Conservation (phyloP, 805 yeast species). For the Candida succiphila region DNA sequence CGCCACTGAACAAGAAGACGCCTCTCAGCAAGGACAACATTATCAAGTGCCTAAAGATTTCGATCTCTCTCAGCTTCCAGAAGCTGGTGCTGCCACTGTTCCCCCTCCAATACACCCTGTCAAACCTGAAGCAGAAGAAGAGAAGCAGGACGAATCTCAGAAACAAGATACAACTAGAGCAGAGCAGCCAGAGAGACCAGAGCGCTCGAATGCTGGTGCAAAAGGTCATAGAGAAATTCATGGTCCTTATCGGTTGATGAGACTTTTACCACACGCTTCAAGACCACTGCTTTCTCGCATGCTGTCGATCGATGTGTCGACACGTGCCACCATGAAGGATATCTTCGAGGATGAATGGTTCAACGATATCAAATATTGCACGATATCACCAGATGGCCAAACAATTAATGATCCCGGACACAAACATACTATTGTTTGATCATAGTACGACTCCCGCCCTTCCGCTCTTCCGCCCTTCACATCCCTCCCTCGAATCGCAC, state of each 20-base stretch:
- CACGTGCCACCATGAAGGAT: slow-evolving; percentile 60
- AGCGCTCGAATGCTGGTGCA: slow-evolving; percentile 17
- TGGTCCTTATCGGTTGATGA: slow-evolving; percentile 76
- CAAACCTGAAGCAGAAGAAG: background rate
- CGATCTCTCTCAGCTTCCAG: slow-evolving; percentile 25
- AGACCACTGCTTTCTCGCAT: slow-evolving; percentile 65
- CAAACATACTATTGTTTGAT: slow-evolving; percentile 31
- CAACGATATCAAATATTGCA: slow-evolving; percentile 49
- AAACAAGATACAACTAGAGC: slow-evolving; percentile 1
- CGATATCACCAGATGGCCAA: slow-evolving; percentile 31
- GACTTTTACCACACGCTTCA: slow-evolving; percentile 75
- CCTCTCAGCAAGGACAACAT: slow-evolving; percentile 3
- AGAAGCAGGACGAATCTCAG: background rate
- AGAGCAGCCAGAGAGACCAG: slow-evolving; percentile 25
- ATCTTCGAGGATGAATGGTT: slow-evolving; percentile 68
- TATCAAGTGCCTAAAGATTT: slow-evolving; percentile 23
- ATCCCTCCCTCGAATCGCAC: too few relatives aligned
- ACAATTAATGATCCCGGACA: slow-evolving; percentile 37
- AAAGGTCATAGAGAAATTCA: slow-evolving; percentile 49
- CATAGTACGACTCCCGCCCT: background rate
- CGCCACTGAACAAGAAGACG: slow-evolving; percentile 1
- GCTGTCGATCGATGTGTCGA: slow-evolving; percentile 48
- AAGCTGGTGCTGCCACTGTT: slow-evolving; percentile 2
- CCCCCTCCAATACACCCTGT: background rate
- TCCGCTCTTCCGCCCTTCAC: too few relatives aligned